phyloP scores from a whole-genome alignment of 805 yeast genomes.

The Candida krabiensis region DNA sequence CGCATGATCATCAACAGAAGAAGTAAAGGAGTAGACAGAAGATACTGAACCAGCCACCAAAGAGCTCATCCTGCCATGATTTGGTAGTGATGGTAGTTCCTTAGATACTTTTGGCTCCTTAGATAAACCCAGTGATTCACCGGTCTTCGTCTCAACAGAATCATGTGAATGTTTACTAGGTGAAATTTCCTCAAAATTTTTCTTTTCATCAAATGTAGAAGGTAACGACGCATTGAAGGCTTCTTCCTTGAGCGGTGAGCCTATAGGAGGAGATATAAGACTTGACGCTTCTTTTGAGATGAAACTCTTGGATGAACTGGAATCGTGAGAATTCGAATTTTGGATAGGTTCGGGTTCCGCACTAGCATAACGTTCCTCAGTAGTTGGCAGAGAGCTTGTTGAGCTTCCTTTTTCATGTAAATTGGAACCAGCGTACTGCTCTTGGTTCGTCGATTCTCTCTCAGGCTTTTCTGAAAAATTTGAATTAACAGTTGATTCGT shows the following conservation, averaged over 20 bases:
- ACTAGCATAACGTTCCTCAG: background rate
- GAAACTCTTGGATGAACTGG: background rate
- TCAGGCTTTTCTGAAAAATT: background rate
- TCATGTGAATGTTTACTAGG: background rate
- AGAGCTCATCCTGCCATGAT: conserved; percentile 9
- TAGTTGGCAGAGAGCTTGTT: background rate
- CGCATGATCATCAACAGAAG: conserved; percentile 11
- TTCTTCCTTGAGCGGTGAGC: conserved; percentile 4
- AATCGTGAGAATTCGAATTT: background rate
- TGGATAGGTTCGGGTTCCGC: background rate
- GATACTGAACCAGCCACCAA: conserved; percentile 9
- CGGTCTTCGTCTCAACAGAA: background rate
- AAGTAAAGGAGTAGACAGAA: conserved; percentile 19
- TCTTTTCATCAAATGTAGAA: background rate
- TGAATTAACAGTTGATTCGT: conserved; percentile 9
- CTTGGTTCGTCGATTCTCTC: background rate
- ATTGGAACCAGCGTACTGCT: background rate
- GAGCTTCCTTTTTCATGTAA: background rate
- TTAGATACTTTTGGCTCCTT: too few species aligned
- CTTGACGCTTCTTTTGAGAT: background rate
- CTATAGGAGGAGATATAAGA: background rate
- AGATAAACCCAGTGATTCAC: conserved; percentile 6
- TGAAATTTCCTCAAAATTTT: background rate
- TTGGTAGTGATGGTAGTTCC: conserved; percentile 4
- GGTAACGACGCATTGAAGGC: conserved; percentile 2